Evolutionary conservation across 768 basidiomycete species (phyloP).

Genomic region (Megacollybia marginata): DNA sequence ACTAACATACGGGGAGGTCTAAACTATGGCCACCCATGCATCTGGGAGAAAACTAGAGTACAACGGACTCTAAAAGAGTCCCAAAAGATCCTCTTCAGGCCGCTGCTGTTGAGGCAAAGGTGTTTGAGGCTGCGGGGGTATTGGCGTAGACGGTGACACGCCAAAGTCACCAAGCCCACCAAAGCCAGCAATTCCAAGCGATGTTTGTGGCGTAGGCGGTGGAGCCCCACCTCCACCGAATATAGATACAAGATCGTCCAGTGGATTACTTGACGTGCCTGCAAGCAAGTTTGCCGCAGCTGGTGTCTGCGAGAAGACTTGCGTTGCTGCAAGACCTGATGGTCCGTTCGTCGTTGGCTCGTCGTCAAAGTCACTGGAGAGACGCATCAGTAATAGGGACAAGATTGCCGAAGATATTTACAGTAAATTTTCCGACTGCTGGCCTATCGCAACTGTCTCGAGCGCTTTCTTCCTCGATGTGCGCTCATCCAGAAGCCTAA

Average conservation of each 20-base stretch:
- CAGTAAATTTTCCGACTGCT: slow-evolving; percentile 92
- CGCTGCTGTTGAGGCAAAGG: slow-evolving; percentile 17
- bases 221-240: slow-evolving; percentile 40
- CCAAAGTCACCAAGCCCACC: slow-evolving; percentile 14
- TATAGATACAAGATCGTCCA: slow-evolving; percentile 91
- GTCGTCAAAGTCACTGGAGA: slow-evolving; percentile 74
- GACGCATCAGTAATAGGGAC: not conserved
- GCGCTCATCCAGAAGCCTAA: slow-evolving; percentile 59
- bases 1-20: too few relatives aligned
- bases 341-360: slow-evolving; percentile 50
- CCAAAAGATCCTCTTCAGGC: slow-evolving; percentile 41
- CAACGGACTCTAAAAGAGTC: slow-evolving; percentile 33
- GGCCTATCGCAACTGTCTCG: slow-evolving; percentile 86
- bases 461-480: slow-evolving; percentile 74
- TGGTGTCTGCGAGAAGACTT: slow-evolving; percentile 62
- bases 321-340: slow-evolving; percentile 72
- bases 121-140: slow-evolving; percentile 17
- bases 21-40: too few relatives aligned
- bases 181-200: slow-evolving; percentile 11
- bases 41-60: too few relatives aligned
- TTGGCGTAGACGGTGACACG: slow-evolving; percentile 18
- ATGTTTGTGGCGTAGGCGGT: slow-evolving; percentile 10
- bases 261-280: slow-evolving; percentile 79
- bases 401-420: slow-evolving; percentile 15
- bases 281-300: slow-evolving; percentile 69